Evolutionary conservation across 495 filamentous ascomycete genomes (phyloP), one percentile per base, ranked within the genome.

Genomic region (Mytilinidion resinicola): DNA sequence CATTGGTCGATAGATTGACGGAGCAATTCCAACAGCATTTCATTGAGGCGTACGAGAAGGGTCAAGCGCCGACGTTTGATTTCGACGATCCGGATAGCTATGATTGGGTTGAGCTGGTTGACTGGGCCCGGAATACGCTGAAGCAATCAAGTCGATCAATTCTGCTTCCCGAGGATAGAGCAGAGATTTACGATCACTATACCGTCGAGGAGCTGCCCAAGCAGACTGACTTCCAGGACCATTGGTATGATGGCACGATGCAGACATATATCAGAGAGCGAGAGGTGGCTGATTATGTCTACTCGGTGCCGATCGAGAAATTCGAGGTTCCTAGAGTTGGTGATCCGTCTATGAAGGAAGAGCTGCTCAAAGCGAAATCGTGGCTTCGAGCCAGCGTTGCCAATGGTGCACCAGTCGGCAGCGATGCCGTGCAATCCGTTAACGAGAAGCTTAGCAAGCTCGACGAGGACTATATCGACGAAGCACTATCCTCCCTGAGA

Each of bases 21-120:
- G 72, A 73, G n/a, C 83, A 88, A 60, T 95, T 97, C 67, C 87
- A 90, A 60, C 77, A 83, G 35, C 76, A 76, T 14, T 96, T 89
- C 67, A 72, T 91, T 17, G 77, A 80, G 42, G 95, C 89, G 0
- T 97, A 96, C 65, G 80, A 80, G 50, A 76, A 78, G 3, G 80
- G 80, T 9, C 75, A 86, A 51, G 60, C 97, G 0, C 85, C 87
- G 1, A 65, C 73, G 1, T 78, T 99, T 34, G 77, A 96, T 69
- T 92, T 83, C 59, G 73, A 84, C 38, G 70, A 95, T 59, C 74
- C 90, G 5, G 73, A 82, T 35, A 75, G 72, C 10, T 95, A 95
- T 64, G 85, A 96, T 66, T 95, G 93, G 89, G 75, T 78, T 33
- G 70, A 67, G 38, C 67, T 96, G 10, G 78, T 95, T 30, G 78